Base-by-base conservation (phyloP, 129 eudicot species). In the Gnaphalium uliginosum region DNA sequence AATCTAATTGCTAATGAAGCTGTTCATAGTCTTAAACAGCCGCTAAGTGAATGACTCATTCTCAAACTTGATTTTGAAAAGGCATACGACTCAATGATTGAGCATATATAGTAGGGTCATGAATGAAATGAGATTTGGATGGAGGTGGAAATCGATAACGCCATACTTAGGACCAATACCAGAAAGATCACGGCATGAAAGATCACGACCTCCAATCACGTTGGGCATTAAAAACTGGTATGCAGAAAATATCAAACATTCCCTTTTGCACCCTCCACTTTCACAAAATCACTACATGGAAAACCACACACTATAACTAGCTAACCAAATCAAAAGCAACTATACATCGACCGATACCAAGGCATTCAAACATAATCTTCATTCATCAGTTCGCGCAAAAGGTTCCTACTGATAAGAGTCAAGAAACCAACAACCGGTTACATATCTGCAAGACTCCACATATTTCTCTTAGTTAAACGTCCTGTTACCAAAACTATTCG, bases 361-460 rank as follows among this genome's bases (percentile, higher is more conserved):
- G 37, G 41, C 56, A 59, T 39, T 29, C 22, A 22, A 57, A 72
- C 23, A 33, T 24, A 33, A 59, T 37, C 57, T 37, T 24, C 4
- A 60, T 17, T 24, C 25, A 73, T 39, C 69, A 60, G 26, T 60
- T 4, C 13, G 5, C 26, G 3, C 50, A 37, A 73, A 15, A 25
- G 66, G 19, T 24, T 37, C 22, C 26, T 51, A 26, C 19, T 5
- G 41, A 67, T 66, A 48, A 66, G 73, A 15, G 33, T 66, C 29
- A 76, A 76, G 41, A 56, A 54, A 30, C 22, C 41, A 50, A 22
- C 72, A 21, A 76, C 39, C 64, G 29, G 46, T 19, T 22, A 53
- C 8, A 46, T 30, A 64, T 19, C 18, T 26, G 2, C 37, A 26
- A 60, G 5, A 27, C 23, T 37, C 22, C 37, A 75, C 48, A 27